Base-by-base conservation (phyloP, 208 protist species). In the Leishmania mexicana region DNA sequence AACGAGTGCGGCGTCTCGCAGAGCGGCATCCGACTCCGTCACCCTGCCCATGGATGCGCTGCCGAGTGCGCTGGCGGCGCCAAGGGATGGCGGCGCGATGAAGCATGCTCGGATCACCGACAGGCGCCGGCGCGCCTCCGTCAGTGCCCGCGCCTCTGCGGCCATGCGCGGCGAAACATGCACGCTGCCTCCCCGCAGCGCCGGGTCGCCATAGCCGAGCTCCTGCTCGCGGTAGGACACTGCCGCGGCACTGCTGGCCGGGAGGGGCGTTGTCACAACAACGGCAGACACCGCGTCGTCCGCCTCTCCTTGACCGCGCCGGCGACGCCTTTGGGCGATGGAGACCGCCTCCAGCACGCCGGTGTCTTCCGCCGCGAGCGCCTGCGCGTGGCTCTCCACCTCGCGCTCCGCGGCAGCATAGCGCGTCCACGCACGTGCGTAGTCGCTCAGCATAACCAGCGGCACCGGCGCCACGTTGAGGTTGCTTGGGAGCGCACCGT, bases 101-200 rank as follows among this genome's bases (percentile, higher is more conserved):
- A 79, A 88, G 68, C 72, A 86, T 21, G 65, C 81, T 2, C 79
- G 85, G 15, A 89, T 83, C 40, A 77, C 81, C 35, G 85, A 83
- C 45, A 96, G 79, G 38, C 92, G 90, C 2, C 54, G 70, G 38
- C 93, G 82, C 7, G 89, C 89, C n/a, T 88, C 81, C 21, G 72
- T 70, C 62, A 88, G 83, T 49, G 85, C 86, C 40, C 72, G 83
- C 51, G 90, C 93, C 75, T 93, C 86, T 5, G 74, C 86, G 0
- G 84, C 89, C 83, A 90, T 81, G 21, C 47, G 58, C 15, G 83
- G 78, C 15, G 83, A 85, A 11, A 90, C 79, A 40, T 67, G 76
- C 47, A 72, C n/a, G 24, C 77, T 78, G 31, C 76, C 81, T 4
- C 68, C 42, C 24, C 31, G 40, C 13, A 53, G 70, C 24, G 70